These are phyloP conservation scores for Phytophthora pinifolia DNA, from an alignment of 352 stramenopile genomes.

Conservation along the genomic window DNA sequence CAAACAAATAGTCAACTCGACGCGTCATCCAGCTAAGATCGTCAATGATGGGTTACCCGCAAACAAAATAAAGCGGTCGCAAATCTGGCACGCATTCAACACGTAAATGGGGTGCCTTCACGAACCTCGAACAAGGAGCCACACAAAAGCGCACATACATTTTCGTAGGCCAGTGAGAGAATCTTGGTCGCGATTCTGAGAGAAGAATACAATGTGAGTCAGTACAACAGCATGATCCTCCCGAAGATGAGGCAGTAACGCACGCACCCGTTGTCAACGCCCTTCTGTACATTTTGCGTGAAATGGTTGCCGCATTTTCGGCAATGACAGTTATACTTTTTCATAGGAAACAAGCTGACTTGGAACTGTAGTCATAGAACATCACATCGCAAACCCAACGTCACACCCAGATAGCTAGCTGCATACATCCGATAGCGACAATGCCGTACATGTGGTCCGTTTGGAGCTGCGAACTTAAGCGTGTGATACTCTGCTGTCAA, in stretches of 20 bases:
- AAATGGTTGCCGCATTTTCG: constrained; percentile 62
- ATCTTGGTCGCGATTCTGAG: constrained; percentile 84
- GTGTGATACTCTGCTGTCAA: constrained; percentile 51
- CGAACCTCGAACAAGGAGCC: background rate
- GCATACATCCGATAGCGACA: background rate
- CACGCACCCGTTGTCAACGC: constrained; percentile 84
- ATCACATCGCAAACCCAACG: background rate
- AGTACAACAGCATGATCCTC: background rate
- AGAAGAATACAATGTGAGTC: constrained; percentile 4
- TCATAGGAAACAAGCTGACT: constrained; percentile 84
- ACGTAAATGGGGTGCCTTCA: constrained; percentile 7
- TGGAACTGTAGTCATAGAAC: constrained; percentile 61
- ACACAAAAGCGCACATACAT: constrained; percentile 39
- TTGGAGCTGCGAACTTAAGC: constrained; percentile 71
- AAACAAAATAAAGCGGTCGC: constrained; percentile 81
- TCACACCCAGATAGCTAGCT: background rate
- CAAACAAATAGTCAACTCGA: constrained; percentile 1
- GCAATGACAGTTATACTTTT: constrained; percentile 79
- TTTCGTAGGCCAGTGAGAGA: constrained; percentile 83
- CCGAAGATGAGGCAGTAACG: background rate
- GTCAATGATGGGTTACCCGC: constrained; percentile 39
- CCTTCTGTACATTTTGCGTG: constrained; percentile 81
- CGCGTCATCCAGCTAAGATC: too few species aligned
- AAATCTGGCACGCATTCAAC: constrained; percentile 48
- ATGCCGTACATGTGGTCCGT: constrained; percentile 64